Percentiles rank a stretch among this genome's conserved stretches.
Conservation (phyloP, 2,329 filamentous ascomycete genomes). For the Didymella pomorum region DNA sequence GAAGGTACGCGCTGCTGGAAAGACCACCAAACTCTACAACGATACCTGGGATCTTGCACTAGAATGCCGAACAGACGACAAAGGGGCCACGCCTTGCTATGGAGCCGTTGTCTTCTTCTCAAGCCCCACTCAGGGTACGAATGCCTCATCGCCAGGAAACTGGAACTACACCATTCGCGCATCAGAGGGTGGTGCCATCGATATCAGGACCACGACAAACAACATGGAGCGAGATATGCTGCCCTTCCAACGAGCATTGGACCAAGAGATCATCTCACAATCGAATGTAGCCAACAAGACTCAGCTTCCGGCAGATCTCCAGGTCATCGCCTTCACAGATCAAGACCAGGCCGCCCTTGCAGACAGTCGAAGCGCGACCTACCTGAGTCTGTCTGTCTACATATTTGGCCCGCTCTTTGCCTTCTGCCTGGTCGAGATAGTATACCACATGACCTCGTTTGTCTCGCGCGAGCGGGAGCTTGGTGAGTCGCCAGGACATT, state of each 20-base stretch:
- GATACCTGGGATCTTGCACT: constrained; percentile 22
- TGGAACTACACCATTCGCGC: constrained; percentile 42
- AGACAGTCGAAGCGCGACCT: constrained; percentile 20
- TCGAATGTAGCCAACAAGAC: constrained; percentile 29
- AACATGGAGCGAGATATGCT: constrained; percentile 27
- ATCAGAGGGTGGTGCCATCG: constrained; percentile 11
- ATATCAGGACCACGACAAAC: constrained; percentile 29
- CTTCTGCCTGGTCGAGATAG: constrained; percentile 31
- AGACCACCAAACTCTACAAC: constrained; percentile 24
- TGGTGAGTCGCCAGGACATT: constrained; percentile 11
- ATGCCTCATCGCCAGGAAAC: constrained; percentile 21
- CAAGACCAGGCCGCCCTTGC: constrained; percentile 24
- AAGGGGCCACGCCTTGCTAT: constrained; percentile 28
- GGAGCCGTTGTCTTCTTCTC: constrained; percentile 33
- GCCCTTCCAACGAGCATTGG: constrained; percentile 36
- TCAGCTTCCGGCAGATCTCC: constrained; percentile 13
- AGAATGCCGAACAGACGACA: constrained; percentile 24
- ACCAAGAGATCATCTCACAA: constrained; percentile 53
- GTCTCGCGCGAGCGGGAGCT: constrained; percentile 36
- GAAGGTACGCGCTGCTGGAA: constrained; percentile 29
- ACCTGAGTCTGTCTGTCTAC: constrained; percentile 26
- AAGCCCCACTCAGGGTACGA: constrained; percentile 43
- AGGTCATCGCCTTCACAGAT: constrained; percentile 29
- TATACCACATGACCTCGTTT: constrained; percentile 39
- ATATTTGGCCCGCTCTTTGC: constrained; percentile 36